A percentile compares a stretch with the other conserved stretches of the same genome.
phyloP scores from a whole-genome alignment of 2,329 filamentous ascomycete species.

The Fusarium albidum region DNA sequence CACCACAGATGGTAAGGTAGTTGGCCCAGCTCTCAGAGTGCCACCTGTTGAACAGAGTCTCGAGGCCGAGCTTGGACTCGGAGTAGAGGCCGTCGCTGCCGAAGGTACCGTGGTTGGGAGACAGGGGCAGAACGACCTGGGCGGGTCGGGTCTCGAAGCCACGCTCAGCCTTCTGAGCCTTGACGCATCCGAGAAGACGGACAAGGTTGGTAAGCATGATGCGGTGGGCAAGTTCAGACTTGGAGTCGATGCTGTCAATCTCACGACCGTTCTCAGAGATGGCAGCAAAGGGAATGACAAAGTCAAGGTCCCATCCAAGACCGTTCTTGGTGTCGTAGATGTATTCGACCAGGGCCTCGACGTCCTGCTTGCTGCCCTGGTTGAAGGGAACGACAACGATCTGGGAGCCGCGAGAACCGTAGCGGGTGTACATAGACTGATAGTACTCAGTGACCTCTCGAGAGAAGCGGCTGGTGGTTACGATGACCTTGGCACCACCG shows the following conservation, averaged over 20 bases:
- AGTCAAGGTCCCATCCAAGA: constrained; percentile 97
- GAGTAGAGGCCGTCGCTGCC: constrained; percentile 98
- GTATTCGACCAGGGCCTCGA: constrained; percentile 92
- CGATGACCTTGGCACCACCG: constrained; percentile 94
- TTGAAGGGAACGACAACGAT: constrained; percentile 99
- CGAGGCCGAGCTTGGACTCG: constrained; percentile 95
- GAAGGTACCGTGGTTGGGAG: constrained; percentile 98
- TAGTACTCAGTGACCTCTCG: constrained; percentile 99
- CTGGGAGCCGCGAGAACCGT: constrained; percentile 91
- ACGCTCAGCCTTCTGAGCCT: constrained; percentile 85
- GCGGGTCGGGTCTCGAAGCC: constrained; percentile 95
- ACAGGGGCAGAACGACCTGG: constrained; percentile 94
- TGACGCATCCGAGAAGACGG: constrained; percentile 88
- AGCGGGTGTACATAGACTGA: constrained; percentile 97
- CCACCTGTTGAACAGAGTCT: constrained; percentile 99
- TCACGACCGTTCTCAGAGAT: constrained; percentile 98
- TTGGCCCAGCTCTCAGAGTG: constrained; percentile 97
- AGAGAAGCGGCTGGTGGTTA: constrained; percentile 96
- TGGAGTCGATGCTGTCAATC: constrained; percentile 95
- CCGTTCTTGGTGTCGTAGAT: constrained; percentile 97
- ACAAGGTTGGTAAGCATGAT: constrained; percentile 99
- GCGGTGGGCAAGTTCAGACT: constrained; percentile 95
- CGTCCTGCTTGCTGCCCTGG: constrained; percentile 97
- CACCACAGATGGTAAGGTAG: constrained; percentile 97
- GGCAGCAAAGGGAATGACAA: constrained; percentile 93